Conservation (phyloP, 1,139 yeast species). For the Pichia terricola region DNA sequence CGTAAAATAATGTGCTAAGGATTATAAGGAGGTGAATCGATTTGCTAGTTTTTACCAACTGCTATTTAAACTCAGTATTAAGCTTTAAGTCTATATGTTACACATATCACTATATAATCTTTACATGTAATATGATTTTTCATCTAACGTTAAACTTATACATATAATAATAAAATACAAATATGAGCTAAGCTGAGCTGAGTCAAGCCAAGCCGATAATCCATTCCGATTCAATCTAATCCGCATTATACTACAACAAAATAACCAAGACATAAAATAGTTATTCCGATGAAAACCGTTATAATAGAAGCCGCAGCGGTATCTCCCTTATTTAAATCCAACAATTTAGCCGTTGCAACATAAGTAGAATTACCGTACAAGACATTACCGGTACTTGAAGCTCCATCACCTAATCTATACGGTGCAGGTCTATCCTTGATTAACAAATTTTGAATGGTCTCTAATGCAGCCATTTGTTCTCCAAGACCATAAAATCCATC, state of each 20-base stretch:
- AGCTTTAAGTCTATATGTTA: no score
- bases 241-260: constrained; percentile 7
- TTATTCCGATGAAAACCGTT: constrained; percentile 63
- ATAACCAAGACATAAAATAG: constrained; percentile 48
- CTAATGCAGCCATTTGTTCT: constrained; percentile 86
- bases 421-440: constrained; percentile 48
- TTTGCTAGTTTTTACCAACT: no score
- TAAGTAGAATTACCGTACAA: constrained; percentile 44
- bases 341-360: constrained; percentile 17
- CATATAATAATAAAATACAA: no score
- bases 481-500: constrained; percentile 84
- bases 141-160: no score
- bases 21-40: no score
- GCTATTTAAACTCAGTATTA: no score
- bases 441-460: constrained; percentile 58
- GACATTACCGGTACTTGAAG: constrained; percentile 48
- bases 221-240: no score
- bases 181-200: no score
- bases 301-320: constrained; percentile 84
- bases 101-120: no score
- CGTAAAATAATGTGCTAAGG: no score
- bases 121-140: no score
- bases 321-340: constrained; percentile 52
- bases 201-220: no score
- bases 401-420: constrained; percentile 49